A percentile compares a stretch with the other conserved stretches of the same genome.
These are phyloP conservation scores for Fusarium sp. DNA, from an alignment of 2,329 filamentous ascomycete species.

Conservation along the genomic window DNA sequence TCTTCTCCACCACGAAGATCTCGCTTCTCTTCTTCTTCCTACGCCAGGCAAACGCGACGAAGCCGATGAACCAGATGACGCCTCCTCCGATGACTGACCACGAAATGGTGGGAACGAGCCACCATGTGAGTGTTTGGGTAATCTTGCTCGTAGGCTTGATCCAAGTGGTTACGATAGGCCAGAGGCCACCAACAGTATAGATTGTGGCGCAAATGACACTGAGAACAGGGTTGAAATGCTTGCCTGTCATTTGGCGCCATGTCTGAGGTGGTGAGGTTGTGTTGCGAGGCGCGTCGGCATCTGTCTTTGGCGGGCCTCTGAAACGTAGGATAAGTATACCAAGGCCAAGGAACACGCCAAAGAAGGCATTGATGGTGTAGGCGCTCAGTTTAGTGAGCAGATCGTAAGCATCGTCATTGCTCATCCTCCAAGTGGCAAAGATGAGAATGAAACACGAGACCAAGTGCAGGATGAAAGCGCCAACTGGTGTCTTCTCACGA, in stretches of 20 bases:
- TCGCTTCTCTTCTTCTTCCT: slow-evolving; percentile 44
- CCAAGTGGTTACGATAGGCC: slow-evolving; percentile 48
- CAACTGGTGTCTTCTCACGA: slow-evolving; percentile 50
- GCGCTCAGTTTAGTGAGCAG: slow-evolving; percentile 47
- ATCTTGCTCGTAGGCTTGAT: slow-evolving; percentile 37
- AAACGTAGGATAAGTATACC: slow-evolving; percentile 51
- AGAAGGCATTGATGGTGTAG: slow-evolving; percentile 50
- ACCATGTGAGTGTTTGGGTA: slow-evolving; percentile 40
- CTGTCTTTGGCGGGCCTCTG: slow-evolving; percentile 45
- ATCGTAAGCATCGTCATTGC: slow-evolving; percentile 42
- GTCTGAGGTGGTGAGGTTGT: slow-evolving; percentile 28
- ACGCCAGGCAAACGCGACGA: slow-evolving; percentile 44
- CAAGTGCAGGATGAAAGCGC: slow-evolving; percentile 49
- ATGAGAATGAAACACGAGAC: slow-evolving; percentile 49
- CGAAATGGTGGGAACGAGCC: slow-evolving; percentile 45
- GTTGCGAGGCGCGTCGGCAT: slow-evolving; percentile 15
- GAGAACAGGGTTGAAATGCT: slow-evolving; percentile 44
- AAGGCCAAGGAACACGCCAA: slow-evolving; percentile 47
- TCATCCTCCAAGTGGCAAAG: slow-evolving; percentile 46
- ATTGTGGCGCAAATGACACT: slow-evolving; percentile 46
- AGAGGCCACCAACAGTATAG: slow-evolving; percentile 47
- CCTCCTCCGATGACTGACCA: slow-evolving; percentile 45
- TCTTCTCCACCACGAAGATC: slow-evolving; percentile 49
- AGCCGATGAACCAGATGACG: slow-evolving; percentile 49
- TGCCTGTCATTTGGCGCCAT: slow-evolving; percentile 48